These are phyloP conservation scores for Trichoderma gracile DNA, from an alignment of 2,329 filamentous ascomycete species.

Conservation along the genomic window DNA sequence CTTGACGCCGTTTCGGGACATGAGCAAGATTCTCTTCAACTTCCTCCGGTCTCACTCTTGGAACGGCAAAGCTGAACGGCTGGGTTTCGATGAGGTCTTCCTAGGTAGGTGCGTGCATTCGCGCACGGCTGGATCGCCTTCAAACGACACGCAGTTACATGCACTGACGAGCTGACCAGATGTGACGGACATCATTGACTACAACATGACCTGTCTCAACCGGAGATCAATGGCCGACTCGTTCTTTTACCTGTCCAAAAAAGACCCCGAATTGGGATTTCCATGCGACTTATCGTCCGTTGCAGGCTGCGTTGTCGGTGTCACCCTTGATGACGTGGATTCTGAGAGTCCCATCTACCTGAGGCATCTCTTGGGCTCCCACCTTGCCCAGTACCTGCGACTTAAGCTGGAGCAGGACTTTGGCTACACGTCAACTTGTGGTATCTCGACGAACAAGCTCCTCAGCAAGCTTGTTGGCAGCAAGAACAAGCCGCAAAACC, in stretches of 20 bases:
- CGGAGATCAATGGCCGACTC: conserved; percentile 61
- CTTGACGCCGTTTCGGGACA: conserved; percentile 79
- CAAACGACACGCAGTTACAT: not conserved
- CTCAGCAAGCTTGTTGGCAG: conserved; percentile 83
- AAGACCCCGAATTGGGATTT: conserved; percentile 80
- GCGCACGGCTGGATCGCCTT: not conserved
- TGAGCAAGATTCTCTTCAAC: conserved; percentile 75
- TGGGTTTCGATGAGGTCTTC: conserved; percentile 87
- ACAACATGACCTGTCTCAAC: conserved; percentile 75
- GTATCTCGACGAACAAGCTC: conserved; percentile 84
- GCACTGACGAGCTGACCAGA: conserved; percentile 50
- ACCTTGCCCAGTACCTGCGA: conserved; percentile 75
- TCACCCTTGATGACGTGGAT: conserved; percentile 29
- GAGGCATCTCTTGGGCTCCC: conserved; percentile 74
- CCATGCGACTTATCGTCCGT: conserved; percentile 69
- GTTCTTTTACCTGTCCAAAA: conserved; percentile 75
- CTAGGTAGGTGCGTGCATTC: conserved; percentile 44
- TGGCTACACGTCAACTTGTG: conserved; percentile 85
- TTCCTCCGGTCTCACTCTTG: conserved; percentile 75
- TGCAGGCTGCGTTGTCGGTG: conserved; percentile 59
- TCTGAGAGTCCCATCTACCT: conserved; percentile 48
- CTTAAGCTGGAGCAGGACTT: conserved; percentile 70
- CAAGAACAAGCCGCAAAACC: conserved; percentile 80
- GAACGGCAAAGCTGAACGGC: conserved; percentile 73
- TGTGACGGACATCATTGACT: conserved; percentile 81